Evolutionary conservation across 228 moss, liverwort and hornwort genomes (phyloP), one percentile per base, ranked within the genome.

Genomic region (Sphagnum fallax): DNA sequence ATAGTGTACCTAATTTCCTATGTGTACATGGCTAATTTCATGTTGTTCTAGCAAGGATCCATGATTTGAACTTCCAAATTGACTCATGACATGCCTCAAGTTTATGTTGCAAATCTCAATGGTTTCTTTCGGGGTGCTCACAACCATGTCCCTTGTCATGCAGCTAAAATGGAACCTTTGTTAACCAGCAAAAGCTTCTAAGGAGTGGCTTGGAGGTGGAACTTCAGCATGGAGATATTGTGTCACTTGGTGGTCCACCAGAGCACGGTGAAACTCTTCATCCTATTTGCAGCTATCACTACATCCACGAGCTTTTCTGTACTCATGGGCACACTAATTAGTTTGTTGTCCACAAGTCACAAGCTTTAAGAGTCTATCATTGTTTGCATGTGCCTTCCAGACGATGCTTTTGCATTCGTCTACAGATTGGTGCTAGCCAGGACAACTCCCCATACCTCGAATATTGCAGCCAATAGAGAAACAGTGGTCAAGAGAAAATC

Each of bases 91-190:
- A n/a, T n/a, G n/a, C n/a, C n/a, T n/a, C n/a, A n/a, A n/a, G n/a
- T n/a, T n/a, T n/a, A n/a, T n/a, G n/a, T n/a, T n/a, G n/a, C n/a
- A n/a, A n/a, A n/a, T n/a, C n/a, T n/a, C n/a, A n/a, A n/a, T n/a
- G n/a, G n/a, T n/a, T 73, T 98, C 53, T 77, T 78, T 8, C 78
- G 89, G 7, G 82, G 82, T 32, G 32, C 1, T 32, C 32, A 32
- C 32, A 32, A 32, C 32, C 32, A 32, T 67, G 62, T 69, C 32
- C 32, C 73, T 61, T 51, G 6, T 52, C 52, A 70, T 65, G 66
- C 69, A 91, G 93, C 70, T 97, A 93, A 64, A 97, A 93, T 77
- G 97, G 97, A 59, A 91, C 97, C 4, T 93, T 69, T 69, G 64
- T 93, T 75, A 93, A 93, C 70, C 74, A 81, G 49, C 80, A 83